phyloP scores from a whole-genome alignment of 768 basidiomycete genomes.

The Boletus sp. region DNA sequence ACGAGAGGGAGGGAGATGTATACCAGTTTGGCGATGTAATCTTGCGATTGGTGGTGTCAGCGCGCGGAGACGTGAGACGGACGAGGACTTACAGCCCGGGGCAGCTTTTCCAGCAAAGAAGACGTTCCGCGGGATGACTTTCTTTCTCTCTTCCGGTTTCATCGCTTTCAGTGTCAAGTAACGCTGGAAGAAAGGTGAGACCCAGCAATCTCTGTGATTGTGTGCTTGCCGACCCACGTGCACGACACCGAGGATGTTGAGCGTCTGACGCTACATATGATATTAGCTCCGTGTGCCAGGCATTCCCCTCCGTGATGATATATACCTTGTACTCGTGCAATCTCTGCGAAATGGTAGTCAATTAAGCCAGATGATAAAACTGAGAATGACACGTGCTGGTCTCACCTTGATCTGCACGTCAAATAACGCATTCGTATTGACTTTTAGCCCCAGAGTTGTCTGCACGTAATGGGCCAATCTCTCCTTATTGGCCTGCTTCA shows the following conservation, averaged over 20 bases:
- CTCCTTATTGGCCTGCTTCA: conserved; percentile 91
- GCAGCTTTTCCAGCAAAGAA: conserved; percentile 99
- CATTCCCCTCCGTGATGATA: neutral
- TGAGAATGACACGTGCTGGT: neutral
- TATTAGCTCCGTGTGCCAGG: neutral
- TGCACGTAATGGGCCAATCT: conserved; percentile 78
- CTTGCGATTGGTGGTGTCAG: conserved; percentile 34
- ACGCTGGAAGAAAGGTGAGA: conserved; percentile 45
- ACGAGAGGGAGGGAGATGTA: neutral
- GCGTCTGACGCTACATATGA: conserved; percentile 70
- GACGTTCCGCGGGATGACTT: conserved; percentile 81
- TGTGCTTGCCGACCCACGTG: conserved; percentile 50
- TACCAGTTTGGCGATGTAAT: conserved; percentile 90
- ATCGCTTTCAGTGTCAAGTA: conserved; percentile 81
- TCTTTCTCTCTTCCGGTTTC: conserved; percentile 75
- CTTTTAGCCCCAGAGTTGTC: conserved; percentile 61
- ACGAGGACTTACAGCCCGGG: conserved; percentile 66
- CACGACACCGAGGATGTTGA: conserved; percentile 91
- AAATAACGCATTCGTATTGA: conserved; percentile 79
- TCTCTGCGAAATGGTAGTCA: conserved; percentile 45
- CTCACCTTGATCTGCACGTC: conserved; percentile 87
- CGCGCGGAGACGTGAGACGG: neutral
- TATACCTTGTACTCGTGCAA: conserved; percentile 89
- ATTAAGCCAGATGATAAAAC: neutral
- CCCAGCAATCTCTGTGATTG: neutral